Evolutionary conservation across 768 basidiomycete species (phyloP), one percentile per base, ranked within the genome.

Genomic region (Gloeostereum incarnatum): DNA sequence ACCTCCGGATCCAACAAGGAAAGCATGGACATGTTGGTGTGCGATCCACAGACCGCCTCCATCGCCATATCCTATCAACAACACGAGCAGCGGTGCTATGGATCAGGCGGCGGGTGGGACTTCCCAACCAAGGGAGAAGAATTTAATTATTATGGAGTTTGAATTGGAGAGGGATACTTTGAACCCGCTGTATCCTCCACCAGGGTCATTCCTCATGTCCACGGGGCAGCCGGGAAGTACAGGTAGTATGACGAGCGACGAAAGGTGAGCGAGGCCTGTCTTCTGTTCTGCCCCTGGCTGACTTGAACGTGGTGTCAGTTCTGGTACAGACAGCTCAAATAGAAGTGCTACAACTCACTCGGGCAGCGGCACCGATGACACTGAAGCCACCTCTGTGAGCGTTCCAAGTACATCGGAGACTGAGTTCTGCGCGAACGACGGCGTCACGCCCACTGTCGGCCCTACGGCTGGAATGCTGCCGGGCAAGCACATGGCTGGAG

Each of bases 141-240:
- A 56, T 39, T 51, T 81, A 34, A 71, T 87, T 45, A 65, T 87
- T 18, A 67, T 89, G 55, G 87, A 91, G 52, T 83, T 89, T 45
- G 88, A 91, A 53, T 66, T 87, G 17, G 85, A 87, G 51, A 57
- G 62, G 21, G 87, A 89, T 52, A 45, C 49, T 1, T 57, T 78
- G 49, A 89, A 88, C 45, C 86, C 87, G 0, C 57, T 87, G 3
- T 81, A 81, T 51, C 75, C 75, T 6, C 59, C 68, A 10, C 27
- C 27, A 5, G 11, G 20, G 8, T 11, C 34, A 20, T 13, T 23
- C 23, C 13, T 8, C 18, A 6, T 25, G n/a, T 3, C 41, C 10
- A 24, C 36, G 3, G 41, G 43, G 5, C 40, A 18, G n/a, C 36
- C 36, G 19, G 27, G 31, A 21, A 35, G 40, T 13, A 3, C 19